Conservation (phyloP, 2,329 filamentous ascomycete genomes). For the Akanthomyces uredinophilus region DNA sequence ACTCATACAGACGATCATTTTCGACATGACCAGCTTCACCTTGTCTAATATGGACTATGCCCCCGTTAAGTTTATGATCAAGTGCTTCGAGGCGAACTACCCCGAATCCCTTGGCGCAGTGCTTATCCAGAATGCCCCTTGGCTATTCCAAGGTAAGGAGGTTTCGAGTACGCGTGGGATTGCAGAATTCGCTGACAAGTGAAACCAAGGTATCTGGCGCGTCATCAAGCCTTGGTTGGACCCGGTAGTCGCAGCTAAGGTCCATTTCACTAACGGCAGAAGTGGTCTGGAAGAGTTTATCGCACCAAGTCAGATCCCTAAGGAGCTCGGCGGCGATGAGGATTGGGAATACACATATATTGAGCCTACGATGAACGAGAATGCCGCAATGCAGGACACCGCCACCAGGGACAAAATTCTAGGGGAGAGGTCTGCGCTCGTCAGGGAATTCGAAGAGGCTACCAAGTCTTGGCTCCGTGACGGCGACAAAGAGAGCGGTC, state of each 20-base stretch:
- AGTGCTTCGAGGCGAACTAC: conserved; percentile 98
- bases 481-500: conserved; percentile 37
- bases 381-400: conserved; percentile 64
- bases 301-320: conserved; percentile 62
- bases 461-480: conserved; percentile 69
- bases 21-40: conserved; percentile 92
- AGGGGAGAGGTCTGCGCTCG: conserved; percentile 57
- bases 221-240: conserved; percentile 96
- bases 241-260: conserved; percentile 88
- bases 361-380: conserved; percentile 72
- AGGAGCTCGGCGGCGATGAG: conserved; percentile 81
- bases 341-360: conserved; percentile 78
- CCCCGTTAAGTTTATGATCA: conserved; percentile 98
- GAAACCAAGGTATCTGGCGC: conserved; percentile 75
- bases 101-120: conserved; percentile 87
- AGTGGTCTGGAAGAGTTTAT: conserved; percentile 78
- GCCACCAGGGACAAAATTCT: conserved; percentile 59
- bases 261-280: conserved; percentile 82
- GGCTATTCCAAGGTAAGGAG: conserved; percentile 80
- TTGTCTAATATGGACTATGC: conserved; percentile 98
- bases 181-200: conserved; percentile 15
- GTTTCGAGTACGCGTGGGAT: conserved; percentile 1
- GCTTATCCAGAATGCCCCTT: conserved; percentile 91
- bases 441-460: conserved; percentile 66
- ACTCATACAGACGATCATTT: conserved; percentile 68